Conservation (phyloP, 192 early-diverging fungal species). For the Dispira simplex region DNA sequence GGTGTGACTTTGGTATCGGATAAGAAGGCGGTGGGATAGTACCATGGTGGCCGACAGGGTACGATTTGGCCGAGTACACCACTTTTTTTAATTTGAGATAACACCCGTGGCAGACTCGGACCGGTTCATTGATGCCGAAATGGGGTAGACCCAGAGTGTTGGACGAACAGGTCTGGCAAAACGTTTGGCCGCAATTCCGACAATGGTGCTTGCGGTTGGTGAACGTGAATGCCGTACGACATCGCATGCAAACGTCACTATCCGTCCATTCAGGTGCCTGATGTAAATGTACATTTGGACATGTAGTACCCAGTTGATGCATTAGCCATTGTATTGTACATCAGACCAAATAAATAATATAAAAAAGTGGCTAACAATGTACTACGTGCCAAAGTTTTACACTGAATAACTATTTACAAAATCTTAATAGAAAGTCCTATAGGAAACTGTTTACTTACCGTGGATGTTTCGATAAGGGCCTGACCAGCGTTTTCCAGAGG, state of each 20-base stretch:
- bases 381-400: too few relatives aligned
- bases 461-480: conserved; percentile 71
- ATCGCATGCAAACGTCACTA: conserved; percentile 84
- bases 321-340: too few relatives aligned
- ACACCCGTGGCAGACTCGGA: conserved; percentile 94
- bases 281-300: too few relatives aligned
- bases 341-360: too few relatives aligned
- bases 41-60: conserved; percentile 13
- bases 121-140: conserved; percentile 73
- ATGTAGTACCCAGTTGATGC: too few relatives aligned
- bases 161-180: conserved; percentile 85
- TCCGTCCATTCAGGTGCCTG: conserved; percentile 92
- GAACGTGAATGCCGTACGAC: conserved; percentile 80
- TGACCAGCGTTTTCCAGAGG: conserved; percentile 38
- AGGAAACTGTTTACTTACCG: conserved; percentile 12
- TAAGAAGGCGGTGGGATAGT: not conserved
- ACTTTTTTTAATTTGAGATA: conserved; percentile 54
- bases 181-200: conserved; percentile 89
- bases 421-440: too few relatives aligned
- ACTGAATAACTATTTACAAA: too few relatives aligned
- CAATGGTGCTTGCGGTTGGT: conserved; percentile 99
- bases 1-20: not conserved
- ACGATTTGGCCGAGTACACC: conserved; percentile 11
- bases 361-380: too few relatives aligned
- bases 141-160: conserved; percentile 72